A percentile compares a stretch with the other conserved stretches of the same genome.
Evolutionary conservation across 345 rosid genomes (phyloP).

Genomic region (Populus tremula): DNA sequence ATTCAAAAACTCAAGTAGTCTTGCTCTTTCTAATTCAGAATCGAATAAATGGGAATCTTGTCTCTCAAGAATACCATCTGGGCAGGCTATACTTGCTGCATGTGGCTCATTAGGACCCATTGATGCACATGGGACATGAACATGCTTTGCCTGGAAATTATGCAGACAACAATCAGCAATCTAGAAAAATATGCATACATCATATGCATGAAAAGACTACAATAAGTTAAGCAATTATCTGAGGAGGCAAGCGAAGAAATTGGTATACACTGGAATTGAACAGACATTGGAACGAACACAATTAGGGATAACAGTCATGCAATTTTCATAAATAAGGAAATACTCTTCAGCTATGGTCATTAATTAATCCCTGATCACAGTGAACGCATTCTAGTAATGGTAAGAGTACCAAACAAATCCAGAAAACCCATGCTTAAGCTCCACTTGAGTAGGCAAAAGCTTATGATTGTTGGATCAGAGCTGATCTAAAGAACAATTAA

Average conservation of each 20-base stretch:
- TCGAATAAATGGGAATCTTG: conserved; percentile 57
- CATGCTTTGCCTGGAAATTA: conserved; percentile 45
- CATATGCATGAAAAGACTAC: background rate
- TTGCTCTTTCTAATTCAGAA: conserved; percentile 43
- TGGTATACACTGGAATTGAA: background rate
- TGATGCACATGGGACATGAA: conserved; percentile 56
- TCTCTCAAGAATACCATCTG: conserved; percentile 71
- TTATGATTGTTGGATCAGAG: background rate
- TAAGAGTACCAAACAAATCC: background rate
- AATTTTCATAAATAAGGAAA: background rate
- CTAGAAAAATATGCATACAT: background rate
- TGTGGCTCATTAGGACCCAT: conserved; percentile 98
- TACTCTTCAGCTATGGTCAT: background rate
- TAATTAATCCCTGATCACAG: no score
- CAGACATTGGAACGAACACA: background rate
- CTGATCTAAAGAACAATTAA: background rate
- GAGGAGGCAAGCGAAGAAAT: background rate
- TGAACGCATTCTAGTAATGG: background rate
- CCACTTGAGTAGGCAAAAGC: background rate
- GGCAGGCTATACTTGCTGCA: conserved; percentile 84
- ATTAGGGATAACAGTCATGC: background rate
- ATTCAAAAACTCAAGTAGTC: conserved; percentile 56
- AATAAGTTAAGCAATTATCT: background rate
- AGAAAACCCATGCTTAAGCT: background rate
- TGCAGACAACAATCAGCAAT: background rate